These are phyloP conservation scores for Aureobasidium sp. DNA, from an alignment of 2,329 filamentous ascomycete species.

Conservation along the genomic window DNA sequence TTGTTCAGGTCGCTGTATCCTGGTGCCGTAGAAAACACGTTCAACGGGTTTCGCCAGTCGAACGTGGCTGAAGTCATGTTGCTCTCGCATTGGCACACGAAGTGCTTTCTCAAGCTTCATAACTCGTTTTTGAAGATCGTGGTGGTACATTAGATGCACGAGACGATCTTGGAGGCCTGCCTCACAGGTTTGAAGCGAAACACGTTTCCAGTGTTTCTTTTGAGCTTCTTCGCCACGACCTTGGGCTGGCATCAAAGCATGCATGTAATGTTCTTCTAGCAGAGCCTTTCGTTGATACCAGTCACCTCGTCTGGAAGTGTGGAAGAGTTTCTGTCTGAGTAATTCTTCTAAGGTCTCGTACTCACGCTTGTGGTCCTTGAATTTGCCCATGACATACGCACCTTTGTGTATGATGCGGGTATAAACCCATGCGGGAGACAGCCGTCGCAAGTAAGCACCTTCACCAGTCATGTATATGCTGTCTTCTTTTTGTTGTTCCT, in stretches of 20 bases:
- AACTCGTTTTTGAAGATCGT: constrained; percentile 91
- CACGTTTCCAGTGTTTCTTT: constrained; percentile 74
- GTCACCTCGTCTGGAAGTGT: constrained; percentile 70
- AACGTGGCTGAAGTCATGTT: constrained; percentile 90
- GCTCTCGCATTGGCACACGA: constrained; percentile 71
- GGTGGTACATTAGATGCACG: constrained; percentile 83
- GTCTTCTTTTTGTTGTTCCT: constrained; percentile 72
- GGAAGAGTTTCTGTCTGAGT: constrained; percentile 73
- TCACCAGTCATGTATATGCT: constrained; percentile 72
- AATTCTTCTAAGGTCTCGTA: constrained; percentile 67
- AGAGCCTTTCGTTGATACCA: constrained; percentile 97
- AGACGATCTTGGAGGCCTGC: constrained; percentile 76
- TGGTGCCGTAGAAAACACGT: constrained; percentile 66
- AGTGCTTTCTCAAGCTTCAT: constrained; percentile 80
- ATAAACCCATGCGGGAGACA: constrained; percentile 88
- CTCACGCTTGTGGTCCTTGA: constrained; percentile 73
- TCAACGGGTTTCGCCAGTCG: constrained; percentile 67
- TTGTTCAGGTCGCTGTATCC: constrained; percentile 44
- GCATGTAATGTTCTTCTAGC: constrained; percentile 93
- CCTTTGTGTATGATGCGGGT: constrained; percentile 90
- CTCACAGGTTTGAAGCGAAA: constrained; percentile 75
- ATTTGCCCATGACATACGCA: constrained; percentile 65
- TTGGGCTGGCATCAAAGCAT: constrained; percentile 44
- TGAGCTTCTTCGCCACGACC: constrained; percentile 49
- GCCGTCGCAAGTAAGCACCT: constrained; percentile 78